A percentile compares a stretch with the other conserved stretches of the same genome.
Evolutionary conservation across 2,329 filamentous ascomycete genomes (phyloP).

Genomic region (Aspergillus sp.): DNA sequence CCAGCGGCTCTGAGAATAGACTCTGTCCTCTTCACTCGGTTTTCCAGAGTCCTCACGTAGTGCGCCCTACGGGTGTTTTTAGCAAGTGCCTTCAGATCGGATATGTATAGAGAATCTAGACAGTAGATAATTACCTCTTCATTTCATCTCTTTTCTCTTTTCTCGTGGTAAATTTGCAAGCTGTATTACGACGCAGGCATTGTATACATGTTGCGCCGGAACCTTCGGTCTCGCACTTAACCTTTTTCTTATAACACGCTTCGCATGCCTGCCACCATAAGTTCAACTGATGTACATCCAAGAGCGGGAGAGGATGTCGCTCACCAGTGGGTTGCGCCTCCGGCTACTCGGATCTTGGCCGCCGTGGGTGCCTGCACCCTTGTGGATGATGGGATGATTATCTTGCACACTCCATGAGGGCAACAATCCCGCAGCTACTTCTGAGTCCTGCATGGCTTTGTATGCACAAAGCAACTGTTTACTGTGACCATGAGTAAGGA

Average conservation of each 20-base stretch:
- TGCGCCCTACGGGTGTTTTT: conserved; percentile 65
- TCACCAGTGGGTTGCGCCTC: conserved; percentile 28
- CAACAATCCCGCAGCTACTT: conserved; percentile 5
- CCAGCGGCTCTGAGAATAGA: conserved; percentile 80
- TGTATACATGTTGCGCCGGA: conserved; percentile 73
- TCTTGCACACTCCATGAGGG: conserved; percentile 13
- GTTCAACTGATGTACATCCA: conserved; percentile 16
- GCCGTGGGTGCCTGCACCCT: conserved; percentile 11
- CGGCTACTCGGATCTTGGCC: conserved; percentile 12
- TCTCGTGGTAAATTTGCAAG: conserved; percentile 88
- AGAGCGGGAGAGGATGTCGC: conserved; percentile 8
- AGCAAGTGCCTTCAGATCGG: not conserved
- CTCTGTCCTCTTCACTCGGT: conserved; percentile 87
- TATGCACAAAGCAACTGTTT: conserved; percentile 1
- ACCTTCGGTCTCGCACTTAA: conserved; percentile 91
- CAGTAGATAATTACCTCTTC: conserved; percentile 66
- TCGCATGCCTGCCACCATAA: conserved; percentile 69
- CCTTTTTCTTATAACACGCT: conserved; percentile 84
- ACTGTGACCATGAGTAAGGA: conserved; percentile 13
- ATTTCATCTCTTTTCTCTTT: conserved; percentile 90
- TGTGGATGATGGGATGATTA: conserved; percentile 6
- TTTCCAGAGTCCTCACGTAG: conserved; percentile 91
- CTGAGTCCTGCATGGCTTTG: conserved; percentile 22
- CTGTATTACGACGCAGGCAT: conserved; percentile 91
- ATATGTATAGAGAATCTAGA: not conserved